phyloP scores from a whole-genome alignment of 2,329 filamentous ascomycete genomes.

The Aspergillus ruber region DNA sequence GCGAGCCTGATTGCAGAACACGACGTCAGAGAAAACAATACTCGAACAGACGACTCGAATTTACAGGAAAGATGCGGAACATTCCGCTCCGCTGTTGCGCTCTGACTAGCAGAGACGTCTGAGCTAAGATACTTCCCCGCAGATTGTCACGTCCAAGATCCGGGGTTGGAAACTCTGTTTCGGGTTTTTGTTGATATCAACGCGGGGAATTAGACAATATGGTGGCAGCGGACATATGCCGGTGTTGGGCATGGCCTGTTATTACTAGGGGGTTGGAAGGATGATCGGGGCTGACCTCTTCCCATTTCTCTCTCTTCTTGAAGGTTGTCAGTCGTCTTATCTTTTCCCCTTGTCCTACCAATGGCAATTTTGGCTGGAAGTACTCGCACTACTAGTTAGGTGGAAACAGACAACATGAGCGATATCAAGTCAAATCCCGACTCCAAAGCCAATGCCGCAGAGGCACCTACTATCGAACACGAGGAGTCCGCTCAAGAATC shows the following conservation, averaged over 20 bases:
- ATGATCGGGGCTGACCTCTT: neutral
- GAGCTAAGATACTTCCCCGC: neutral
- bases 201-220: neutral
- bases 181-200: conserved; percentile 30
- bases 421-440: conserved; percentile 19
- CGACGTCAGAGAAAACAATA: neutral
- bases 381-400: neutral
- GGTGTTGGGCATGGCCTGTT: neutral
- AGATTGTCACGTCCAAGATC: neutral
- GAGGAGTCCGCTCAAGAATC: conserved; percentile 18
- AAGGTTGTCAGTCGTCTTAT: conserved; percentile 38
- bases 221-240: neutral
- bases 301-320: neutral
- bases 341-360: conserved; percentile 29
- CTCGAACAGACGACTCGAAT: neutral
- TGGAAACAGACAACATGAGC: conserved; percentile 44
- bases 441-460: conserved; percentile 16
- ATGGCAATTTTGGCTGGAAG: neutral
- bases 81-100: neutral
- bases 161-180: neutral
- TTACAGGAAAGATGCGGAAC: neutral
- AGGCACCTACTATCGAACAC: conserved; percentile 21
- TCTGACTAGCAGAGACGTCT: neutral
- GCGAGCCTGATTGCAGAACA: neutral
- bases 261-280: neutral